phyloP scores from a whole-genome alignment of 1,284 basidiomycete genomes.

The Bondarzewia mesenterica region DNA sequence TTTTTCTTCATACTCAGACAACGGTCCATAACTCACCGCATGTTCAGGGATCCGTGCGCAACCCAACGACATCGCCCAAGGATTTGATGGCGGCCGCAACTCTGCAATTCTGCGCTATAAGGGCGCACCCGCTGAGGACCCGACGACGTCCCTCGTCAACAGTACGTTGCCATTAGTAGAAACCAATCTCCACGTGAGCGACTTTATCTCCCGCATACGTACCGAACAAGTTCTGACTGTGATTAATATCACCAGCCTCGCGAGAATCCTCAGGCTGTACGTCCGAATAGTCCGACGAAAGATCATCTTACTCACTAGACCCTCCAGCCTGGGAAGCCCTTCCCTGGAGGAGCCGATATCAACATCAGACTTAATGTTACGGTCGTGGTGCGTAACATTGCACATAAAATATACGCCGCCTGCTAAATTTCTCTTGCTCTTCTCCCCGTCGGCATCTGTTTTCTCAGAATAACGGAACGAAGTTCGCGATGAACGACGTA shows the following conservation, averaged over 20 bases:
- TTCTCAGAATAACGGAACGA: constrained; percentile 1
- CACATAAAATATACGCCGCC: no score
- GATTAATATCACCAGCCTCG: not conserved
- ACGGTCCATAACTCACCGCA: not conserved
- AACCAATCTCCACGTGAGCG: constrained; percentile 16
- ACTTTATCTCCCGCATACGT: constrained; percentile 2
- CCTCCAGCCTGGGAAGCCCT: constrained; percentile 18
- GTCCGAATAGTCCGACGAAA: not conserved
- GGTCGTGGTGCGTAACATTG: not conserved
- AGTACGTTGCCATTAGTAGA: constrained; percentile 18
- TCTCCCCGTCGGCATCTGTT: constrained; percentile 21
- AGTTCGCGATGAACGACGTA: constrained; percentile 20
- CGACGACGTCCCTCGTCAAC: constrained; percentile 25
- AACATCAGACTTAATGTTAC: not conserved
- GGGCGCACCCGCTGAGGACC: constrained; percentile 36
- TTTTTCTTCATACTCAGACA: not conserved
- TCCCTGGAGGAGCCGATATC: constrained; percentile 1
- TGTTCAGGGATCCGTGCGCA: constrained; percentile 16
- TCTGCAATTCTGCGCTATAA: constrained; percentile 46
- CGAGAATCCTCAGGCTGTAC: not conserved
- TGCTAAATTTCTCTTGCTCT: no score
- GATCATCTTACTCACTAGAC: not conserved
- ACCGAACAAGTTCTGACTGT: constrained; percentile 2
- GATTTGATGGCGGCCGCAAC: constrained; percentile 30
- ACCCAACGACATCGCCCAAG: constrained; percentile 6